A percentile compares a stretch with the other conserved stretches of the same genome.
phyloP scores from a whole-genome alignment of 228 moss, liverwort and hornwort genomes.

The Sphagnum magellanicum region DNA sequence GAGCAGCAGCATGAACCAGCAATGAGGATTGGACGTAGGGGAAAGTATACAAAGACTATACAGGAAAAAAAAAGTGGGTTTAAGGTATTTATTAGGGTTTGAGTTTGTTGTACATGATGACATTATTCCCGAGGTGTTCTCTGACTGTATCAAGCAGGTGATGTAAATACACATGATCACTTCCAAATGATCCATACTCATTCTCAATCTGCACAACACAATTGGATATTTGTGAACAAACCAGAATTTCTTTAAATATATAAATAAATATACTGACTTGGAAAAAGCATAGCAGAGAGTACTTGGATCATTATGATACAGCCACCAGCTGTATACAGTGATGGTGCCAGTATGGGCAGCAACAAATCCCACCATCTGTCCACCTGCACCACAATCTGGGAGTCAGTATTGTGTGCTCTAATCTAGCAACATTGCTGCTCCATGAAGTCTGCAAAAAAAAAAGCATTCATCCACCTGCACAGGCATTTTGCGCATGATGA shows the following conservation, averaged over 20 bases:
- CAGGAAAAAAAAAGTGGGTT: no score
- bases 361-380: constrained; percentile 58
- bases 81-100: no score
- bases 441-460: no score
- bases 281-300: not conserved
- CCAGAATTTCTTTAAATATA: not conserved
- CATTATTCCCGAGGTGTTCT: constrained; percentile 49
- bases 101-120: constrained; percentile 39
- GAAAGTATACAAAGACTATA: no score
- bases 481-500: not conserved
- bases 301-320: constrained; percentile 42
- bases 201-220: constrained; percentile 28
- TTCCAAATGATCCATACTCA: constrained; percentile 62
- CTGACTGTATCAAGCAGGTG: constrained; percentile 59
- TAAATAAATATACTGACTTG: no score
- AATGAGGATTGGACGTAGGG: no score
- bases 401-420: no score
- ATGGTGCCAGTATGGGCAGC: constrained; percentile 22
- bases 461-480: no score
- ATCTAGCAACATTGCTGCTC: no score
- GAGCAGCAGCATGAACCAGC: constrained; percentile 1
- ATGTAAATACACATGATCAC: constrained; percentile 56
- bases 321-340: constrained; percentile 24
- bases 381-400: constrained; percentile 32
- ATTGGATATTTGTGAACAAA: not conserved